Conservation (phyloP, 2,329 filamentous ascomycete species). For the Cercospora sp. region DNA sequence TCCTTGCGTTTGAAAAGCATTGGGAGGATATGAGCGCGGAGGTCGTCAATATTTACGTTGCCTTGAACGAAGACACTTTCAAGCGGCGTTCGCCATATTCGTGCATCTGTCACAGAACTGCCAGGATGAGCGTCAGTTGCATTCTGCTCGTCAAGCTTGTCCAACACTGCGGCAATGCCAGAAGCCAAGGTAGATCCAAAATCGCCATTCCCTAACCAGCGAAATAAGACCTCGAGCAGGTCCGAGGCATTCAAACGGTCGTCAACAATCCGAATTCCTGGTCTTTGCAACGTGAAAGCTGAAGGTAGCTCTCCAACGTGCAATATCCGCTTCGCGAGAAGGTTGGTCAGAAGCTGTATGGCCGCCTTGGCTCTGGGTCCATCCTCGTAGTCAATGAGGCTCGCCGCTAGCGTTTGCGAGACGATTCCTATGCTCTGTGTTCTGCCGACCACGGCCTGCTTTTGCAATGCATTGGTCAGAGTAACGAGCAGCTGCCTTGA, state of each 20-base stretch:
- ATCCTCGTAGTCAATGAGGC: slow-evolving; percentile 22
- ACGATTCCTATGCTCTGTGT: background rate
- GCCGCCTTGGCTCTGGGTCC: slow-evolving; percentile 22
- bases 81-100: slow-evolving; percentile 32
- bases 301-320: slow-evolving; percentile 13
- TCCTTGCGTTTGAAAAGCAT: slow-evolving; percentile 47
- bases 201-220: slow-evolving; percentile 40
- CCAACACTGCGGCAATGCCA: slow-evolving; percentile 33
- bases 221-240: slow-evolving; percentile 26
- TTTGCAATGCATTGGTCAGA: slow-evolving; percentile 42
- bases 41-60: slow-evolving; percentile 33
- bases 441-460: slow-evolving; percentile 6
- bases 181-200: slow-evolving; percentile 38
- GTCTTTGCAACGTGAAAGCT: background rate
- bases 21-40: slow-evolving; percentile 51
- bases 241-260: background rate
- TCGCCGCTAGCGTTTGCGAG: slow-evolving; percentile 1
- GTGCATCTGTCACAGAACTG: background rate
- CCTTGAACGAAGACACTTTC: slow-evolving; percentile 12
- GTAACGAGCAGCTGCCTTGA: slow-evolving; percentile 48
- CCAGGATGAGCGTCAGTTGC: background rate
- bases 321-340: slow-evolving; percentile 25
- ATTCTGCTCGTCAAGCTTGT: slow-evolving; percentile 32
- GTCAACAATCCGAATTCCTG: background rate
- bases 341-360: slow-evolving; percentile 25